phyloP scores from a whole-genome alignment of 2,329 filamentous ascomycete genomes.

The Trichoderma simmonsii region DNA sequence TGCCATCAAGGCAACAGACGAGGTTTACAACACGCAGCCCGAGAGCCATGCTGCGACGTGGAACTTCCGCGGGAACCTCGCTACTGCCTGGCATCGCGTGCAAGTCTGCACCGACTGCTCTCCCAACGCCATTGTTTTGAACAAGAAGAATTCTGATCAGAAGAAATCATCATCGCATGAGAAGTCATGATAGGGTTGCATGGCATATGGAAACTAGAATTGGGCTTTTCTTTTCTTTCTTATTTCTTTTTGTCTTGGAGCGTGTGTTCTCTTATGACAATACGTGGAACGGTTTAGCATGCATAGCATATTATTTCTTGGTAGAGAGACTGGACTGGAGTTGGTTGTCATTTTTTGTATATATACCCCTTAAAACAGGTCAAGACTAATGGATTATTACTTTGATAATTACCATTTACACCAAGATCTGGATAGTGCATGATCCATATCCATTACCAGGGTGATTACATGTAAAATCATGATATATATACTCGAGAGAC shows the following conservation, averaged over 20 bases:
- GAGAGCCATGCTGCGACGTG: slow-evolving; percentile 58
- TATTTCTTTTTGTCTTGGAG: neutral
- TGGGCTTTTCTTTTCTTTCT: neutral
- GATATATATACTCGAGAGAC: too few species aligned
- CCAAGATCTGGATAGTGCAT: neutral
- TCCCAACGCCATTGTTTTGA: neutral
- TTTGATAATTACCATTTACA: neutral
- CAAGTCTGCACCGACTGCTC: slow-evolving; percentile 36
- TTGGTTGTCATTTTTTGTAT: neutral
- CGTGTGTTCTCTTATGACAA: neutral
- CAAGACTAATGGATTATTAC: neutral
- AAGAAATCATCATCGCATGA: neutral
- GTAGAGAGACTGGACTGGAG: neutral
- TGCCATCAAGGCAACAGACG: slow-evolving; percentile 64
- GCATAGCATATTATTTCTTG: neutral
- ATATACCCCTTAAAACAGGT: neutral
- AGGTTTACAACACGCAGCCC: slow-evolving; percentile 64
- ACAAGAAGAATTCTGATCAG: neutral
- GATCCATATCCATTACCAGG: too few species aligned
- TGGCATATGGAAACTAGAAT: neutral
- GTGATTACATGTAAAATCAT: too few species aligned
- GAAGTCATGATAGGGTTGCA: neutral
- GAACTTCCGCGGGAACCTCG: slow-evolving; percentile 62
- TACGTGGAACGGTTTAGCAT: neutral
- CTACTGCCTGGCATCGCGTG: slow-evolving; percentile 65